phyloP scores from a whole-genome alignment of 805 yeast genomes.

The Candida incommunis region DNA sequence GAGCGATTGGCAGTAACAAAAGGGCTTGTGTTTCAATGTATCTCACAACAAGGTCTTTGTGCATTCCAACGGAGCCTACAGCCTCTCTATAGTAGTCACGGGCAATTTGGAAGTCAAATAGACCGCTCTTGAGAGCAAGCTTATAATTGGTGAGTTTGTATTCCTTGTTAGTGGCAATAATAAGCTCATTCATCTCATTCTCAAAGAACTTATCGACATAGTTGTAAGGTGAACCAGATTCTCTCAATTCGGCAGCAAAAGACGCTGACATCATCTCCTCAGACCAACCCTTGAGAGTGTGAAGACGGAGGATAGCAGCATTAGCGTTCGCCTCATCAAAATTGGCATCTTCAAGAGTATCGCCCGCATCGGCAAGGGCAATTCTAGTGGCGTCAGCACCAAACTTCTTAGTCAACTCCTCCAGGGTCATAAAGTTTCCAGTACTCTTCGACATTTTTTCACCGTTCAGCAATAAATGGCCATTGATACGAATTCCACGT shows the following conservation, averaged over 20 bases:
- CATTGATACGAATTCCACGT: slow-evolving; percentile 82
- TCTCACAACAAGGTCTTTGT: slow-evolving; percentile 61
- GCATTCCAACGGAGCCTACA: slow-evolving; percentile 45
- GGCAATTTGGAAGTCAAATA: slow-evolving; percentile 87
- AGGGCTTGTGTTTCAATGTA: slow-evolving; percentile 81
- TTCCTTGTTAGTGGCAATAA: slow-evolving; percentile 57
- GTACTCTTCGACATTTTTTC: slow-evolving; percentile 97
- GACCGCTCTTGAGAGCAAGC: slow-evolving; percentile 77
- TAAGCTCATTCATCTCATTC: slow-evolving; percentile 77
- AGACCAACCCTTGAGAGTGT: slow-evolving; percentile 89
- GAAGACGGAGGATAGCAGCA: slow-evolving; percentile 90
- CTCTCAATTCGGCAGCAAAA: slow-evolving; percentile 41
- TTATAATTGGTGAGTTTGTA: slow-evolving; percentile 69
- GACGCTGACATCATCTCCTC: slow-evolving; percentile 52
- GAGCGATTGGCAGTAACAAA: slow-evolving; percentile 82
- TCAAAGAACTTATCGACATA: slow-evolving; percentile 86
- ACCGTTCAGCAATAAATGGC: slow-evolving; percentile 88
- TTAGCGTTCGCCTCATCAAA: slow-evolving; percentile 94
- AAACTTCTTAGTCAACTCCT: slow-evolving; percentile 70
- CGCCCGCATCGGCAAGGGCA: slow-evolving; percentile 98
- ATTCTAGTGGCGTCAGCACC: slow-evolving; percentile 98
- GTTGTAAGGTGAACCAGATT: slow-evolving; percentile 30
- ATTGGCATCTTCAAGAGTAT: slow-evolving; percentile 92
- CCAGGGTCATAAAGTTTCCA: slow-evolving; percentile 89
- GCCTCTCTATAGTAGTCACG: slow-evolving; percentile 94